A percentile compares a stretch with the other conserved stretches of the same genome.
These are phyloP conservation scores for Pholiota molesta DNA, from an alignment of 768 basidiomycete genomes.

Conservation along the genomic window DNA sequence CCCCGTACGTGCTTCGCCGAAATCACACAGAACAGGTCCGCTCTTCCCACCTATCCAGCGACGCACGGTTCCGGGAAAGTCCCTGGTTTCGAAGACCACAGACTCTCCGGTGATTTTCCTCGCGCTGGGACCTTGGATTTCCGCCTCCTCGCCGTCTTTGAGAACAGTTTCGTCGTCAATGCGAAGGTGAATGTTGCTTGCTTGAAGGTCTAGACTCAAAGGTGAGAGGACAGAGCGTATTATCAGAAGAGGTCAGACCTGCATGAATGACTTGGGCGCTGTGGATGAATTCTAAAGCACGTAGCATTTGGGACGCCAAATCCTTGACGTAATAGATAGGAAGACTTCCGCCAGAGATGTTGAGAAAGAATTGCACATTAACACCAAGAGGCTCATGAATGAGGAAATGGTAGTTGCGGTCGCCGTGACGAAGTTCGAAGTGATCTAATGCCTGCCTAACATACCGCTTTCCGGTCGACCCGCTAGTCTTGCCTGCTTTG, in stretches of 20 bases:
- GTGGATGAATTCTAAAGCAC: conserved; percentile 18
- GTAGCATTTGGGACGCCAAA: conserved; percentile 9
- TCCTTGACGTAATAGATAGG: conserved; percentile 1
- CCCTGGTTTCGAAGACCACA: conserved; percentile 18
- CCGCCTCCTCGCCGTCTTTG: conserved; percentile 14
- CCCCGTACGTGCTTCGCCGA: conserved; percentile 17
- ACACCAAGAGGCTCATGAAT: conserved; percentile 15
- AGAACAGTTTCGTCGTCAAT: conserved; percentile 16
- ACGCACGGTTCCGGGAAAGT: conserved; percentile 17
- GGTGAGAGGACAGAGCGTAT: background rate
- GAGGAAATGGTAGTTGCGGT: conserved; percentile 13
- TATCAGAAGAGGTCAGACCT: conserved; percentile 11
- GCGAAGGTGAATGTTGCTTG: conserved; percentile 21
- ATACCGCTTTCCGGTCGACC: conserved; percentile 2
- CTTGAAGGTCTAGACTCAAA: conserved; percentile 18
- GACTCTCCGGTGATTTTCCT: conserved; percentile 19
- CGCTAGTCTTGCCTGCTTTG: conserved; percentile 4
- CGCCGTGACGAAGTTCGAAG: conserved; percentile 8
- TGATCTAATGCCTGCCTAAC: conserved; percentile 15
- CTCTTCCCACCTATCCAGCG: conserved; percentile 25
- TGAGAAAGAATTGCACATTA: conserved; percentile 4
- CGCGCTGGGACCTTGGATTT: conserved; percentile 15
- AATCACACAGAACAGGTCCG: conserved; percentile 22
- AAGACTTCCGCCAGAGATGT: background rate
- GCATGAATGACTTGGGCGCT: conserved; percentile 21